Percentiles rank a stretch among this genome's conserved stretches.
These are phyloP conservation scores for Odonthalia washingtoniensis DNA, from an alignment of 31 red algal species.

Conservation along the genomic window DNA sequence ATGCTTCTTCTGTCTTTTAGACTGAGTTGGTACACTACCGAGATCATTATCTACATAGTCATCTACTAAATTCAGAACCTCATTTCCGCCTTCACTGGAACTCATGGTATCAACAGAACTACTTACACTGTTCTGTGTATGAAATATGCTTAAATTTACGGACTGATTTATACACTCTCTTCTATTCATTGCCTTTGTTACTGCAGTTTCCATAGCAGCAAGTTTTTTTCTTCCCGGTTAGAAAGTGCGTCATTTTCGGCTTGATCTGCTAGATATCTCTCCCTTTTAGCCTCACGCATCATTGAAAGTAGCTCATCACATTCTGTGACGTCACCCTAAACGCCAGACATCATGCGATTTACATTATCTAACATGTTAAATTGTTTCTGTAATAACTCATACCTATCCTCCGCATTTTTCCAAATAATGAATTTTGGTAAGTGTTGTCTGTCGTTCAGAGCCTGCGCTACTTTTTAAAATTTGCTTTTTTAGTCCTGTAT, in stretches of 20 bases:
- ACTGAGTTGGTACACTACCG: too few species aligned
- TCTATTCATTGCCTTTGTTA: not conserved
- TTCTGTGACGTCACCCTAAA: not conserved
- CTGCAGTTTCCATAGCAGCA: too few species aligned
- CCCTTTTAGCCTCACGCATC: not conserved
- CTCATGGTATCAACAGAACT: too few species aligned
- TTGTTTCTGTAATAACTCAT: not conserved
- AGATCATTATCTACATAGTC: too few species aligned
- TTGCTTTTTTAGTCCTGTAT: not conserved
- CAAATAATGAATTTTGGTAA: too few species aligned
- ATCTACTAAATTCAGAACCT: too few species aligned
- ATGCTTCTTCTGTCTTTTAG: not conserved
- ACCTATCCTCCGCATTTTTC: not conserved
- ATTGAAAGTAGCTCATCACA: not conserved
- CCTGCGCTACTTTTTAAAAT: too few species aligned
- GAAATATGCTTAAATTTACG: not conserved
- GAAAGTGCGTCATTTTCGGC: not conserved
- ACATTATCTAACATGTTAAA: not conserved
- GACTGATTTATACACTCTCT: not conserved
- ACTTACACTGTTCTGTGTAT: too few species aligned
- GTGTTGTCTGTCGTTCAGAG: too few species aligned
- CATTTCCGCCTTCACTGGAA: too few species aligned
- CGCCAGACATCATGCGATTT: not conserved
- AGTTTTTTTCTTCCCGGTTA: too few species aligned
- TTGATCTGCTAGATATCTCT: not conserved